phyloP scores from a whole-genome alignment of 2,329 filamentous ascomycete species.

The Fusarium hostae region DNA sequence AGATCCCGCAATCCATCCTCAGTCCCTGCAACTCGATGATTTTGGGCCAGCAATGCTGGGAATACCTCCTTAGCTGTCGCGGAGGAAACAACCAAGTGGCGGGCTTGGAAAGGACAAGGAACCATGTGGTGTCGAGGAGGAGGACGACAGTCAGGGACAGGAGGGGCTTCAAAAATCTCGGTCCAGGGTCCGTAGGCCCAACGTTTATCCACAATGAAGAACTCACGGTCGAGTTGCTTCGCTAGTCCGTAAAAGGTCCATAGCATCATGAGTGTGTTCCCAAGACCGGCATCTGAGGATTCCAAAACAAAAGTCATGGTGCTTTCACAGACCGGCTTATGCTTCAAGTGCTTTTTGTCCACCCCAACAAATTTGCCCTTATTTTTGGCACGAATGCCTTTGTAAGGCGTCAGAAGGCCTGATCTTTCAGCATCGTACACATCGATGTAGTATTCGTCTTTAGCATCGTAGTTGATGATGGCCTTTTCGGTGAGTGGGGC shows the following conservation, averaged over 20 bases:
- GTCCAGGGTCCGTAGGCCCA: conserved; percentile 85
- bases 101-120: conserved; percentile 80
- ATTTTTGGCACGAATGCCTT: conserved; percentile 53
- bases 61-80: conserved; percentile 74
- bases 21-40: conserved; percentile 42
- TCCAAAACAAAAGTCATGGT: conserved; percentile 85
- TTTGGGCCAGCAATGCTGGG: conserved; percentile 60
- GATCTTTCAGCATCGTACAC: conserved; percentile 75
- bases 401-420: conserved; percentile 63
- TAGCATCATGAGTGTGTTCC: conserved; percentile 78
- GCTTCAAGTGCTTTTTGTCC: conserved; percentile 55
- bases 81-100: conserved; percentile 78
- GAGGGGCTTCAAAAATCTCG: conserved; percentile 76
- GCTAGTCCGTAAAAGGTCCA: conserved; percentile 89
- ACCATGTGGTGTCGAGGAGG: conserved; percentile 81
- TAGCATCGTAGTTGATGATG: conserved; percentile 65
- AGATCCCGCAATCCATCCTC: conserved; percentile 60
- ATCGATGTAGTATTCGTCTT: conserved; percentile 78
- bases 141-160: conserved; percentile 72
- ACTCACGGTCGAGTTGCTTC: conserved; percentile 76
- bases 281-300: conserved; percentile 77
- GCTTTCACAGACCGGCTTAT: conserved; percentile 70
- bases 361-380: conserved; percentile 61
- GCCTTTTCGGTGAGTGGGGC: conserved; percentile 56
- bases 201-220: conserved; percentile 86